phyloP scores from a whole-genome alignment of 441 rosid species.

The Populus hybrid region DNA sequence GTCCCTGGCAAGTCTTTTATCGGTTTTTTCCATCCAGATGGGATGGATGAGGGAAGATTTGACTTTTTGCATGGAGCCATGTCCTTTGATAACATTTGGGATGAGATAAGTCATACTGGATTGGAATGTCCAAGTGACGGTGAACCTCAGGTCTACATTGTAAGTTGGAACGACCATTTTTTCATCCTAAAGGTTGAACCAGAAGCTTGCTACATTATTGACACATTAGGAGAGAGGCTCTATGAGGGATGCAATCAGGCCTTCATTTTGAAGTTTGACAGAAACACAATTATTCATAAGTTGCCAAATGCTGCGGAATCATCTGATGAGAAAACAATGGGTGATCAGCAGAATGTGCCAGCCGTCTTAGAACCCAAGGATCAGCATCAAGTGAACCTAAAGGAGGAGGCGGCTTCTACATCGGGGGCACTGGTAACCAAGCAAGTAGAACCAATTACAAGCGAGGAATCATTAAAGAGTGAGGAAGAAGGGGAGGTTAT shows the following conservation, averaged over 20 bases:
- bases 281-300: conserved; percentile 42
- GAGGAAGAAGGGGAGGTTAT: conserved; percentile 41
- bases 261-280: conserved; percentile 73
- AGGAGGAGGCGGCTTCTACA: conserved; percentile 26
- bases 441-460: conserved; percentile 18
- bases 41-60: conserved; percentile 56
- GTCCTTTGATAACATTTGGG: conserved; percentile 93
- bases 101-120: conserved; percentile 53
- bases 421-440: conserved; percentile 13
- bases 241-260: conserved; percentile 89
- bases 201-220: conserved; percentile 81
- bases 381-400: conserved; percentile 11
- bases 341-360: conserved; percentile 31
- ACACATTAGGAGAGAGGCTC: conserved; percentile 85
- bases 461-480: conserved; percentile 20
- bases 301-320: conserved; percentile 26
- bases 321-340: conserved; percentile 37
- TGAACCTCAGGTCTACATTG: conserved; percentile 61
- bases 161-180: conserved; percentile 93
- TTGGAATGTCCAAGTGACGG: conserved; percentile 29
- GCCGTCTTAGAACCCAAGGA: conserved; percentile 25
- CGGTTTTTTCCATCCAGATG: conserved; percentile 84
- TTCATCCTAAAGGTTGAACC: conserved; percentile 71
- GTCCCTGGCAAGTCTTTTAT: conserved; percentile 65
- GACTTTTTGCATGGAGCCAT: conserved; percentile 71